A percentile compares a stretch with the other conserved stretches of the same genome.
Conservation (phyloP, 345 rosid species). For the Orychophragmus violaceus region DNA sequence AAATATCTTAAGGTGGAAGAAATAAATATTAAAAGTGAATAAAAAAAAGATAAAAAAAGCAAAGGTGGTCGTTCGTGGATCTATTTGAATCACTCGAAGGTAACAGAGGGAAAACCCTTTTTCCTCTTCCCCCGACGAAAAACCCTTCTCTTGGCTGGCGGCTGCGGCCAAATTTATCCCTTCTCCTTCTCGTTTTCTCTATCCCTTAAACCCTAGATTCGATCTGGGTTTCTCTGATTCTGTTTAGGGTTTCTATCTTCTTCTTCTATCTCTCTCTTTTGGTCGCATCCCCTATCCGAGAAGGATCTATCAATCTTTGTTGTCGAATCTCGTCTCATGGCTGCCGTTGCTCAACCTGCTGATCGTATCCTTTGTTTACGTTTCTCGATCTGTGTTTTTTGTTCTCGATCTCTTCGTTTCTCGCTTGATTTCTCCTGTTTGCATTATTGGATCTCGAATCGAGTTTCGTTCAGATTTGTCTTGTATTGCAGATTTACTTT, state of each 20-base stretch:
- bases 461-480: conserved; percentile 6
- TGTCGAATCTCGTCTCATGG: conserved; percentile 38
- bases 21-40: not conserved
- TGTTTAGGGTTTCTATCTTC: conserved; percentile 22
- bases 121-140: conserved; percentile 39
- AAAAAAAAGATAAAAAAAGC: not conserved
- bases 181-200: conserved; percentile 9
- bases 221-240: conserved; percentile 25
- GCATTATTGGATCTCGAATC: conserved; percentile 11
- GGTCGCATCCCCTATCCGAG: conserved; percentile 30
- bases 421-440: not conserved
- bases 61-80: conserved; percentile 24
- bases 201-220: conserved; percentile 28
- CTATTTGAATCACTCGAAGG: conserved; percentile 54
- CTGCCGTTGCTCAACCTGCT: conserved; percentile 55
- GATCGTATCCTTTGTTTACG: conserved; percentile 68
- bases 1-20: conserved; percentile 27
- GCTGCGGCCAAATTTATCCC: conserved; percentile 35
- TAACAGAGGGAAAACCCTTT: conserved; percentile 45
- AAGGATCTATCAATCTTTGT: conserved; percentile 30
- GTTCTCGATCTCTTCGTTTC: conserved; percentile 20
- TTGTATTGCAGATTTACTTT: not conserved
- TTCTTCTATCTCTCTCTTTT: not conserved
- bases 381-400: conserved; percentile 26
- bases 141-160: conserved; percentile 35